Percentiles rank a stretch among this genome's conserved stretches.
phyloP scores from a whole-genome alignment of 495 filamentous ascomycete species.

The Aspergillus incahuasiensis region DNA sequence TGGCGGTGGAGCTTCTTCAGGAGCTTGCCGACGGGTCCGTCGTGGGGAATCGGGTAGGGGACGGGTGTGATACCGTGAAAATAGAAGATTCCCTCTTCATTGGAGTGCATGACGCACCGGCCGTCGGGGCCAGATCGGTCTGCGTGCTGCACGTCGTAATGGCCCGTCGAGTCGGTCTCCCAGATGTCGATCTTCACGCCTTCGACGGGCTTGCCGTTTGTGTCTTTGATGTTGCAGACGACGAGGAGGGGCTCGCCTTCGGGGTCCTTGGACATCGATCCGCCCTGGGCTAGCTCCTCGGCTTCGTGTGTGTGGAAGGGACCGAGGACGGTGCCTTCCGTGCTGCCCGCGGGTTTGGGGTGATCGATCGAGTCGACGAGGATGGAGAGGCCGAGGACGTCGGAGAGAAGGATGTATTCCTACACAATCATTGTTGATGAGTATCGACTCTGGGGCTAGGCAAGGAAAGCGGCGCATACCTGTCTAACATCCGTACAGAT shows the following conservation, averaged over 20 bases:
- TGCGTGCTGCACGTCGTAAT: constrained; percentile 85
- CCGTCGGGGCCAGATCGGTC: constrained; percentile 70
- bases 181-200: constrained; percentile 84
- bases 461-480: constrained; percentile 27
- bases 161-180: constrained; percentile 84
- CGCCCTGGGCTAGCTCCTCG: constrained; percentile 56
- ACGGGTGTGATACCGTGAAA: constrained; percentile 86
- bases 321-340: constrained; percentile 85
- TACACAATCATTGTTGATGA: constrained; percentile 22
- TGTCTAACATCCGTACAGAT: constrained; percentile 68
- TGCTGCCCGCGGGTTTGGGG: constrained; percentile 70
- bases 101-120: constrained; percentile 69
- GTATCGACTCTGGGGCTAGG: neutral
- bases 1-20: constrained; percentile 67
- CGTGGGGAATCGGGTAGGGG: constrained; percentile 82
- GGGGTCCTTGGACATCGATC: constrained; percentile 64
- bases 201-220: constrained; percentile 58
- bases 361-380: constrained; percentile 90
- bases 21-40: constrained; percentile 83
- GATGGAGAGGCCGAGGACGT: constrained; percentile 83
- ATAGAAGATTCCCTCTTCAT: constrained; percentile 73
- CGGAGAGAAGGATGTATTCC: constrained; percentile 94
- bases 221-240: constrained; percentile 70
- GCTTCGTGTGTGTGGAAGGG: constrained; percentile 95
- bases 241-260: constrained; percentile 61